These are phyloP conservation scores for Batkoa obscura DNA, from an alignment of 371 early-diverging fungal species.

Conservation along the genomic window DNA sequence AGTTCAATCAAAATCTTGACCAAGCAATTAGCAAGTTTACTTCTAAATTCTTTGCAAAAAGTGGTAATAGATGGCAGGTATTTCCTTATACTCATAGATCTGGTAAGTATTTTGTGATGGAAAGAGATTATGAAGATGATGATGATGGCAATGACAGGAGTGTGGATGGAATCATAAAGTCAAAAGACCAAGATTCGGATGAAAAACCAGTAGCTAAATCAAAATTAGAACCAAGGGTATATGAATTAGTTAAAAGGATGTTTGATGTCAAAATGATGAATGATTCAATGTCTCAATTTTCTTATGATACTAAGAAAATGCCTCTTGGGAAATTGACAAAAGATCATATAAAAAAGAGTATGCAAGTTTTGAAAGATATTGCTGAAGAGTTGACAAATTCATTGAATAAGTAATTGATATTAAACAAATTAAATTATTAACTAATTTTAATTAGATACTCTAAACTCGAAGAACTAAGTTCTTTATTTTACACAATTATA, in stretches of 20 bases:
- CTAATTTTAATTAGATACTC: not conserved
- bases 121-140: not conserved
- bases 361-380: conserved; percentile 22
- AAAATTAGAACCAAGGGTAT: not conserved
- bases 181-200: not conserved
- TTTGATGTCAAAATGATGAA: not conserved
- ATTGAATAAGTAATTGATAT: not conserved
- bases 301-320: conserved; percentile 29
- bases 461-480: conserved; percentile 7
- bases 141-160: not conserved
- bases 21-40: conserved; percentile 28
- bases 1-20: conserved; percentile 22
- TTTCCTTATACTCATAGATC: conserved; percentile 11
- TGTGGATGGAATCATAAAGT: not conserved
- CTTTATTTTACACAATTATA: conserved; percentile 36
- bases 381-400: conserved; percentile 12
- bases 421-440: not conserved
- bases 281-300: not conserved
- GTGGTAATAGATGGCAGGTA: conserved; percentile 27
- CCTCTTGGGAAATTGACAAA: conserved; percentile 43
- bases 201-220: not conserved
- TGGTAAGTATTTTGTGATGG: conserved; percentile 11
- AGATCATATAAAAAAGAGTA: conserved; percentile 22
- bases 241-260: not conserved
- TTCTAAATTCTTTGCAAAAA: conserved; percentile 31